Evolutionary conservation across 805 yeast genomes (phyloP).

Genomic region (Yarrowia alimentaria): DNA sequence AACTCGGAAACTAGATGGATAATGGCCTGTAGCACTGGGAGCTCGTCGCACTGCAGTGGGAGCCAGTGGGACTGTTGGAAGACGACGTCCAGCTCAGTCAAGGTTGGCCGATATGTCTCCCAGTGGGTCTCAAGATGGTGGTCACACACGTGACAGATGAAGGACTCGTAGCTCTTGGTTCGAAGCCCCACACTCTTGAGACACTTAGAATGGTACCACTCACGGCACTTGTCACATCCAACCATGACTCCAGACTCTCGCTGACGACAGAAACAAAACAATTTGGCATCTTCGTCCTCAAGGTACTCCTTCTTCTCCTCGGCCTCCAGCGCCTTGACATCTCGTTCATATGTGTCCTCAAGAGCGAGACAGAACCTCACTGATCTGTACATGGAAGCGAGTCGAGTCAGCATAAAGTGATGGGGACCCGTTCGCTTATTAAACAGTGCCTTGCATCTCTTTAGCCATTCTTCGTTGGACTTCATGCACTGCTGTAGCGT

Average conservation of each 20-base stretch:
- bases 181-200: conserved; percentile 44
- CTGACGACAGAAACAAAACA: conserved; percentile 47
- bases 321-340: conserved; percentile 58
- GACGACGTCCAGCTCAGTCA: conserved; percentile 40
- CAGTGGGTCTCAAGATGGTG: conserved; percentile 38
- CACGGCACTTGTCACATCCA: conserved; percentile 85
- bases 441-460: conserved; percentile 39
- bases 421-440: conserved; percentile 43
- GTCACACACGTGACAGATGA: conserved; percentile 58
- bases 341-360: conserved; percentile 34
- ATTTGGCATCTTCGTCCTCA: conserved; percentile 40
- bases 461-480: conserved; percentile 43
- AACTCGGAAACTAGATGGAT: conserved; percentile 41
- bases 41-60: conserved; percentile 42
- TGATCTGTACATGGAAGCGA: conserved; percentile 34
- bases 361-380: conserved; percentile 27
- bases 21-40: conserved; percentile 33
- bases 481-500: conserved; percentile 19
- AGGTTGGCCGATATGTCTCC: conserved; percentile 40
- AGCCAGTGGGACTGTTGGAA: conserved; percentile 37
- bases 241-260: conserved; percentile 85
- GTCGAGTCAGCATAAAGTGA: conserved; percentile 37
- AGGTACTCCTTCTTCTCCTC: conserved; percentile 56
- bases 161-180: conserved; percentile 42
- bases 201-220: conserved; percentile 92